Percentiles rank a stretch among this genome's conserved stretches.
These are phyloP conservation scores for Dryas drummondii DNA, from an alignment of 306 rosid genomes.

Conservation along the genomic window DNA sequence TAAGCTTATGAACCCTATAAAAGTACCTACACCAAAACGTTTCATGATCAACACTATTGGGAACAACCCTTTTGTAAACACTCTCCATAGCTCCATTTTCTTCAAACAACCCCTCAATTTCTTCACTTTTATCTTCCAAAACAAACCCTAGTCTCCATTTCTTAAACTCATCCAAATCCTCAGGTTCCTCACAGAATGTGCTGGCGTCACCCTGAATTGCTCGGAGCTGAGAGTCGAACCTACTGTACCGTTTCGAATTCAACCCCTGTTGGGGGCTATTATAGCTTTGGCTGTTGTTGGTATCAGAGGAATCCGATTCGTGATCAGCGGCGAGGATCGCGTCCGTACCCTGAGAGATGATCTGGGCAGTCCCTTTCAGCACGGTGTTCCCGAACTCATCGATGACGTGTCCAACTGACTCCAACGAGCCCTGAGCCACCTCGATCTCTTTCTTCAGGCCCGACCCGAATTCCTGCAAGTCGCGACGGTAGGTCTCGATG, in stretches of 20 bases:
- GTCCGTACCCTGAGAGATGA: slow-evolving; percentile 71
- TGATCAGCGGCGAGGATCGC: slow-evolving; percentile 53
- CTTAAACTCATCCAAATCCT: slow-evolving; percentile 58
- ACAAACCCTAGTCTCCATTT: slow-evolving; percentile 59
- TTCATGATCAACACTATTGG: slow-evolving; percentile 49
- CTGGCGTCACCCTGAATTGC: slow-evolving; percentile 57
- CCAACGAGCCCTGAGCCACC: slow-evolving; percentile 84
- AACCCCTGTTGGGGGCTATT: slow-evolving; percentile 33
- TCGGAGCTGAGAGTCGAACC: slow-evolving; percentile 72
- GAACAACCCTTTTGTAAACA: slow-evolving; percentile 58
- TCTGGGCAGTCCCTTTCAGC: slow-evolving; percentile 77
- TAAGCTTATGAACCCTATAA: slow-evolving; percentile 61
- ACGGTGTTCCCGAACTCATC: slow-evolving; percentile 77
- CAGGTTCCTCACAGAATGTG: slow-evolving; percentile 67
- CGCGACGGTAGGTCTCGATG: slow-evolving; percentile 88
- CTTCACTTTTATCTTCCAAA: slow-evolving; percentile 49
- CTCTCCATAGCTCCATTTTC: slow-evolving; percentile 57
- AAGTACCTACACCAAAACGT: slow-evolving; percentile 78
- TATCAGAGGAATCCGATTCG: slow-evolving; percentile 65
- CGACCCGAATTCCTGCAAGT: slow-evolving; percentile 70
- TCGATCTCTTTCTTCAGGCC: slow-evolving; percentile 79
- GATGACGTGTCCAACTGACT: slow-evolving; percentile 58
- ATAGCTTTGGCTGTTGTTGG: slow-evolving; percentile 12
- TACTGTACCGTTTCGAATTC: slow-evolving; percentile 54
- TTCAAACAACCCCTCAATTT: slow-evolving; percentile 49